Base-by-base conservation (phyloP, 2,329 filamentous ascomycete species). In the Hymenotorrendiella dingleyae region DNA sequence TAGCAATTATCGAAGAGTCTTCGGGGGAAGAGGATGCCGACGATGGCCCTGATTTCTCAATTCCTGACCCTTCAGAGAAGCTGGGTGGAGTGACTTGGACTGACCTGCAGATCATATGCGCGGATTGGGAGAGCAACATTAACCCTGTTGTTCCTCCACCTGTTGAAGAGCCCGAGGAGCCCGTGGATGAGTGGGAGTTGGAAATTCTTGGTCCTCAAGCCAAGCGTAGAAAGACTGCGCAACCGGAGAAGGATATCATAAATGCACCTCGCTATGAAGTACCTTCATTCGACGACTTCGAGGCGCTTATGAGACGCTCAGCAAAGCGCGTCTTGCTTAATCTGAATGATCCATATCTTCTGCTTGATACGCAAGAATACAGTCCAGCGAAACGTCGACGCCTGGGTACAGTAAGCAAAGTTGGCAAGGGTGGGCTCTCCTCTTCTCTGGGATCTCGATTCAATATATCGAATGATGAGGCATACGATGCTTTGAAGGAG, bases 391-490 rank as follows among this genome's bases (percentile, higher is more conserved):
- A 86, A 62, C 76, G 80, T 43, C 70, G 47, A 27, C 52, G 58
- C 5, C 33, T 57, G 19, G 67, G 71, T 39, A 80, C 80, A 49
- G 73, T 77, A 50, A 83, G 76, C 64, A 81, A 76, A 49, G 81
- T 80, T 69, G 79, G 76, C 6, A 83, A 78, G 43, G 79, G 81
- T 12, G 83, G 80, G 38, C 67, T 88, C 30, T 80, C 82, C 3
- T 84, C 83, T 42, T 81, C 86, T 43, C 74, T 95, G 26, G 78
- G 78, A 27, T 78, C 84, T 53, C 82, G 91, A 30, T 98, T 95
- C 72, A 97, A 97, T 61, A 86, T 94, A 45, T 95, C 90, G 22
- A 97, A 97, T 50, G 93, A 98, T 58, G 85, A 93, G 46, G 90
- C 90, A 2, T 98, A 98, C 62, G 90, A 97, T 59, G 80, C 89